Evolutionary conservation across 768 basidiomycete species (phyloP).

Genomic region (Neoboletus brunneissimus): DNA sequence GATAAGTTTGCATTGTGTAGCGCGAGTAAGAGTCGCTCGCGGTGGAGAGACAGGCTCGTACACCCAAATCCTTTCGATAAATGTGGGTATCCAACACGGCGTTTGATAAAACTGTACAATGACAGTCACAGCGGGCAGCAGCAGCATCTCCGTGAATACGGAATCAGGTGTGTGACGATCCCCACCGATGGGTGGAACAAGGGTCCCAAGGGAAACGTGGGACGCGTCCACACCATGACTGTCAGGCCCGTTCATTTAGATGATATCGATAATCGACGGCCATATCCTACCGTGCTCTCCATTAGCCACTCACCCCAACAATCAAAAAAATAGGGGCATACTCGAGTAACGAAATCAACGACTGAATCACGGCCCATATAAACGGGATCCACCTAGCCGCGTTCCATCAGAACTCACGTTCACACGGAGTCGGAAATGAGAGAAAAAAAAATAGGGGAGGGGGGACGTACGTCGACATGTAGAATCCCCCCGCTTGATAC

Average conservation of each 20-base stretch:
- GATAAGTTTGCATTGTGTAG: neutral
- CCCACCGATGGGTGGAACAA: neutral
- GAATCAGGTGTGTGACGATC: neutral
- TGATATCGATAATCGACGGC: constrained; percentile 43
- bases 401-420: neutral
- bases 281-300: constrained; percentile 33
- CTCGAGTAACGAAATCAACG: constrained; percentile 41
- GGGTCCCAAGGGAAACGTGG: neutral
- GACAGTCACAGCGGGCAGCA: neutral
- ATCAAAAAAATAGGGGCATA: constrained; percentile 9
- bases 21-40: neutral
- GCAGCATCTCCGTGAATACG: neutral
- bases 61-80: neutral
- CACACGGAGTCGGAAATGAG: neutral
- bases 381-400: constrained; percentile 39
- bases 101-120: neutral
- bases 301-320: neutral
- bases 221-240: neutral
- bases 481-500: constrained; percentile 37
- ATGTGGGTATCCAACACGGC: neutral
- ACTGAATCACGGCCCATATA: constrained; percentile 40
- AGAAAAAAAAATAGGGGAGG: neutral
- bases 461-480: constrained; percentile 40
- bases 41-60: neutral
- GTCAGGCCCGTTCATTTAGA: constrained; percentile 19